phyloP scores from a whole-genome alignment of 1,284 basidiomycete species.

The Laetiporus sulphureus region DNA sequence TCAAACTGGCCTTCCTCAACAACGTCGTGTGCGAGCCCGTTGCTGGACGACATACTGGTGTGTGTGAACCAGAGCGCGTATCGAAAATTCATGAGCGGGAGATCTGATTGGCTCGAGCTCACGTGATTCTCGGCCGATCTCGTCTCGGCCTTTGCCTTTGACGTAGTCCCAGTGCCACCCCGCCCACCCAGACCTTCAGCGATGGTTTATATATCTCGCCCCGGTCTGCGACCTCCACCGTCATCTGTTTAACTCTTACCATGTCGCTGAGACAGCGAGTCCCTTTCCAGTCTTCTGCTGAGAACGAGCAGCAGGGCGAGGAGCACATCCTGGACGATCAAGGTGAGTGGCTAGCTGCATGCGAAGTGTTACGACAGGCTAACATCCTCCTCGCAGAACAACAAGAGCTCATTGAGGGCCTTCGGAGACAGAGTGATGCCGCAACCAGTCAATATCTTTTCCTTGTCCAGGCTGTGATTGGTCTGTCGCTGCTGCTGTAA shows the following conservation, averaged over 20 bases:
- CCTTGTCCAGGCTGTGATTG: conserved; percentile 16
- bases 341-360: conserved; percentile 14
- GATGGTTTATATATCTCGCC: not conserved
- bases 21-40: not conserved
- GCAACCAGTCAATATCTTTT: conserved; percentile 15
- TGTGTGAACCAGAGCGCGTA: not conserved
- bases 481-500: conserved; percentile 21
- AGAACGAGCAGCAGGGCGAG: conserved; percentile 11
- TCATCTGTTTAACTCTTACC: not conserved
- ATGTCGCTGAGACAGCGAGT: conserved; percentile 21
- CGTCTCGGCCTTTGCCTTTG: too few species aligned
- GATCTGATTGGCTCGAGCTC: not conserved
- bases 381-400: conserved; percentile 16
- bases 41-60: not conserved
- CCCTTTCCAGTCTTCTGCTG: conserved; percentile 20
- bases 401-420: conserved; percentile 21
- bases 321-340: conserved; percentile 24
- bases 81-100: not conserved
- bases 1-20: conserved; percentile 26
- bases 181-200: too few species aligned
- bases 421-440: conserved; percentile 16
- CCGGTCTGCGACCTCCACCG: not conserved
- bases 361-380: not conserved
- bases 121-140: not conserved
- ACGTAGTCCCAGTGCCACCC: too few species aligned